A percentile compares a stretch with the other conserved stretches of the same genome.
Conservation (phyloP, 371 early-diverging fungal genomes). For the Mortierella polycephala region DNA sequence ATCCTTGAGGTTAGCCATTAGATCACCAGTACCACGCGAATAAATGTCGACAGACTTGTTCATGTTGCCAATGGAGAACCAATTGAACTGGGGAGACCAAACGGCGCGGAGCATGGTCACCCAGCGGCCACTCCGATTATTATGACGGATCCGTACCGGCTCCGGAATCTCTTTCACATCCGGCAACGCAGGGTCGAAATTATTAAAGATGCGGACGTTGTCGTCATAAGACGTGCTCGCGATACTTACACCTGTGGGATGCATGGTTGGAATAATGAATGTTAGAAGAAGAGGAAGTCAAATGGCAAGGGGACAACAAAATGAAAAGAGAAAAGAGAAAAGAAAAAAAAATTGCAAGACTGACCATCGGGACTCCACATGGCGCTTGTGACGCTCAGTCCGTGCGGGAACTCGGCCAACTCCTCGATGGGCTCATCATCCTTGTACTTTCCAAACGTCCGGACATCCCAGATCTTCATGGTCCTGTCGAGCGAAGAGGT, state of each 20-base stretch:
- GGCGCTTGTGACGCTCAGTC: slow-evolving; percentile 73
- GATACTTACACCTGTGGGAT: slow-evolving; percentile 36
- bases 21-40: slow-evolving; percentile 67
- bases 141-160: slow-evolving; percentile 64
- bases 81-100: slow-evolving; percentile 69
- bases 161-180: slow-evolving; percentile 51
- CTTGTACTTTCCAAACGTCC: slow-evolving; percentile 60
- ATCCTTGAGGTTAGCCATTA: slow-evolving; percentile 64
- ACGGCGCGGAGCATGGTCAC: slow-evolving; percentile 79
- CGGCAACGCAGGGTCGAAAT: slow-evolving; percentile 50
- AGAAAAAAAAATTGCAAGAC: slow-evolving; percentile 54
- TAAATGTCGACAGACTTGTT: slow-evolving; percentile 70
- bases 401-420: slow-evolving; percentile 60
- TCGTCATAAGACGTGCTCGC: slow-evolving; percentile 60
- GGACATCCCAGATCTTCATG: slow-evolving; percentile 79
- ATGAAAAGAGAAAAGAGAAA: slow-evolving; percentile 27
- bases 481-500: slow-evolving; percentile 75
- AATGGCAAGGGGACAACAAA: background rate
- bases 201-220: slow-evolving; percentile 62
- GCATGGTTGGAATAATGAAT: background rate
- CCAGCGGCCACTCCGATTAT: slow-evolving; percentile 82
- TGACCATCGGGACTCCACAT: slow-evolving; percentile 79
- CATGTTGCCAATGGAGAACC: slow-evolving; percentile 79
- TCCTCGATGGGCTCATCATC: slow-evolving; percentile 42
- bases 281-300: background rate